phyloP scores from a whole-genome alignment of 148 eudicot species.

The Rhododendron griersonianum region DNA sequence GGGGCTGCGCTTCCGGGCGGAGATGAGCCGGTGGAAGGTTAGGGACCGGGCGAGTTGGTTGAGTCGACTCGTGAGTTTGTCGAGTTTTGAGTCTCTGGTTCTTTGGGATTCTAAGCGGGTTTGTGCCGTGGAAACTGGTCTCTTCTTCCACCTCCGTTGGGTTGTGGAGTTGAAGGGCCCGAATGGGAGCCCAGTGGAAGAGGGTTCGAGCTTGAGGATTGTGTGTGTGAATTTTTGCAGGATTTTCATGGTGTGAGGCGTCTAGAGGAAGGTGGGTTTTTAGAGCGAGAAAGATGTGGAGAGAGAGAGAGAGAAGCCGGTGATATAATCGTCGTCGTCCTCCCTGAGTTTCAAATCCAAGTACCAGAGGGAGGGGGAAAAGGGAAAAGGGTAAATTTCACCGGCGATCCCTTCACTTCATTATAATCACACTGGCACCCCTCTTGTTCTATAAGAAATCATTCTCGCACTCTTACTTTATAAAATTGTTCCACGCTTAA shows the following conservation, averaged over 20 bases:
- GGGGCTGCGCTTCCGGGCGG: slow-evolving; percentile 35
- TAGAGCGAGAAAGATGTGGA: neutral
- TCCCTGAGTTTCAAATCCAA: neutral
- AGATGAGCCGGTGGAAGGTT: slow-evolving; percentile 56
- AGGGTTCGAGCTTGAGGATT: neutral
- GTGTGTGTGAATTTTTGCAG: neutral
- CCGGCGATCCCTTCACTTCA: neutral
- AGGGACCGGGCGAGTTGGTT: slow-evolving; percentile 49
- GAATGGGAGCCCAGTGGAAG: slow-evolving; percentile 14
- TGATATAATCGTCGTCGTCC: neutral
- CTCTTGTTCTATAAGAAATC: neutral
- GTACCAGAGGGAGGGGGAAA: neutral
- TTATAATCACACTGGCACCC: neutral
- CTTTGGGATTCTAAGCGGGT: slow-evolving; percentile 59
- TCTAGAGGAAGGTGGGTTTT: neutral
- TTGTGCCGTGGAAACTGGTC: slow-evolving; percentile 63
- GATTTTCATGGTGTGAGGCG: neutral
- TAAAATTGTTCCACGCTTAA: neutral
- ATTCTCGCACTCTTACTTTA: neutral
- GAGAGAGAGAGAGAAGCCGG: neutral
- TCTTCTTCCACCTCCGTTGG: slow-evolving; percentile 57
- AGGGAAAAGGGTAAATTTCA: neutral
- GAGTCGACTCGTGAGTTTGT: slow-evolving; percentile 26
- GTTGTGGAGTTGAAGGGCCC: slow-evolving; percentile 54
- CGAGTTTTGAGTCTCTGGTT: slow-evolving; percentile 65